phyloP scores from a whole-genome alignment of 2,329 filamentous ascomycete species.

The Hawksworthiomyces lignivorus region DNA sequence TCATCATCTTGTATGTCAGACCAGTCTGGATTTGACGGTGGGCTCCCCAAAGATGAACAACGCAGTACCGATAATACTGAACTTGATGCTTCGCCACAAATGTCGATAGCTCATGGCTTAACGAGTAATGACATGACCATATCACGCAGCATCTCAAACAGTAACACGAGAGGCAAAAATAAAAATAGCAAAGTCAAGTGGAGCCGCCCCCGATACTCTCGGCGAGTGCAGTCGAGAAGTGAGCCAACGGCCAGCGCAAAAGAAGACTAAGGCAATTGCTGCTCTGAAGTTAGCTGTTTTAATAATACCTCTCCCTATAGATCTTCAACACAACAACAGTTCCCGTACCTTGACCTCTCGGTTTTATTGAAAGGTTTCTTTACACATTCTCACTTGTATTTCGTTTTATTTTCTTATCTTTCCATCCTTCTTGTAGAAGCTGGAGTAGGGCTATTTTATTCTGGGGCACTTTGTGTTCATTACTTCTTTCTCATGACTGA shows the following conservation, averaged over 20 bases:
- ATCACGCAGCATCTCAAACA: background rate
- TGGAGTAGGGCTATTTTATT: too few species aligned
- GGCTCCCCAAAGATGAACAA: background rate
- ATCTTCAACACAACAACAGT: too few species aligned
- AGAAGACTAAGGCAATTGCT: background rate
- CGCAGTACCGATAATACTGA: constrained; percentile 12
- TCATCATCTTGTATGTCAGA: background rate
- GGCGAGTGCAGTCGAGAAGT: constrained; percentile 40
- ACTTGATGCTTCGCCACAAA: background rate
- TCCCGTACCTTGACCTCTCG: too few species aligned
- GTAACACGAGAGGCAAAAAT: constrained; percentile 7
- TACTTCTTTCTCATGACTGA: too few species aligned
- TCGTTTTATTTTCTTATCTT: too few species aligned
- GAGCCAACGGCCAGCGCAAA: constrained; percentile 20
- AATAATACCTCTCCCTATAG: too few species aligned
- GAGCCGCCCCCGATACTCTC: constrained; percentile 27
- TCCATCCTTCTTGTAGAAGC: too few species aligned
- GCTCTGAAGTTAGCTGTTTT: too few species aligned
- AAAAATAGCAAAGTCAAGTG: constrained; percentile 13
- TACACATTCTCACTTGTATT: too few species aligned
- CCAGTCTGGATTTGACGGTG: constrained; percentile 3
- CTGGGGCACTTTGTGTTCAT: too few species aligned
- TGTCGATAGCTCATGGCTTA: background rate
- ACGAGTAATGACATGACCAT: background rate
- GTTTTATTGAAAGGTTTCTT: too few species aligned